Base-by-base conservation (phyloP, 176 grass and related monocot species). In the Cenchrus purpureus region DNA sequence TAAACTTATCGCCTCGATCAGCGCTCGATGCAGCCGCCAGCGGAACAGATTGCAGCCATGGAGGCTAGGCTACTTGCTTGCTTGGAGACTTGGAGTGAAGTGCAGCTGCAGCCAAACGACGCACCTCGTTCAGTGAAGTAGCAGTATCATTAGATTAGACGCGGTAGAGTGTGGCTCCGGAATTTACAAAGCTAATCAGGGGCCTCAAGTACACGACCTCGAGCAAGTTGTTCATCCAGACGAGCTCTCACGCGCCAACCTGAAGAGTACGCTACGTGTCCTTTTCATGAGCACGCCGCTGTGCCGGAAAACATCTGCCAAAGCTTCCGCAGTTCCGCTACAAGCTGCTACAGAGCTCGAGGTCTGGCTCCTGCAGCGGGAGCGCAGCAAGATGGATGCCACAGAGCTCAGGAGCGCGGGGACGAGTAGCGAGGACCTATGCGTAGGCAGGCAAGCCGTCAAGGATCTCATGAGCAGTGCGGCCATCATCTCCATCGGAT, bases 381-480 rank as follows among this genome's bases (percentile, higher is more conserved):
- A 40, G 45, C 45, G 44, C 28, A 52, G 66, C 56, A 51, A 64
- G 31, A 32, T 32, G 31, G 53, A 40, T 17, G 84, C n/a, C 25
- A 62, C 42, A 72, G 15, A 17, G 19, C 46, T 54, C 8, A 49
- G 12, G 40, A 42, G 22, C 19, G 17, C 29, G 34, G 72, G 28
- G 1, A 11, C 8, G 32, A 20, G 16, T 13, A 8, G 54, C 6
- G 10, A 63, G n/a, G 34, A 15, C 12, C 34, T 43, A 19, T 37
- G 65, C 29, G 14, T 34, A 62, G 37, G 42, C 59, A 79, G 58
- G 6, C 66, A 46, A 60, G 19, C 45, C 79, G 44, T 88, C 65
- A 77, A 77, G 77, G 64, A 71, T 82, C 5, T 71, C 29, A 81
- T 59, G 37, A 87, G 69, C 85, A 57, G 45, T 55, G 54, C 10